Percentiles rank a stretch among this genome's conserved stretches.
Conservation (phyloP, 192 early-diverging fungal genomes). For the Coemansia sp. region DNA sequence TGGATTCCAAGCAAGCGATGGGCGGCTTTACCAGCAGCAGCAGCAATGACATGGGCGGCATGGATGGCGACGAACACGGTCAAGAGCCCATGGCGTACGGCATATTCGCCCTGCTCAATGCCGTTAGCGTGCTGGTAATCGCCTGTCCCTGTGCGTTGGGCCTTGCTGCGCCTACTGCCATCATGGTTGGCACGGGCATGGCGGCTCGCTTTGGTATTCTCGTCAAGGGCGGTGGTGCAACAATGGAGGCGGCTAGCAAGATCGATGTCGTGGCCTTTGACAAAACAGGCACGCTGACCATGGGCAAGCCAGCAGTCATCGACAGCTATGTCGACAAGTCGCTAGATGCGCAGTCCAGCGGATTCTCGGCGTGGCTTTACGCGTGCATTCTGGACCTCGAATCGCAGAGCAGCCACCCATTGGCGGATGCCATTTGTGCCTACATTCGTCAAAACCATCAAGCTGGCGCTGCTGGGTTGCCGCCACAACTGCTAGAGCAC, state of each 20-base stretch:
- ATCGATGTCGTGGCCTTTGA: slow-evolving; percentile 94
- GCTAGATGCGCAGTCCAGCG: slow-evolving; percentile 30
- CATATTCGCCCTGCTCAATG: slow-evolving; percentile 71
- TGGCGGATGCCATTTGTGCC: slow-evolving; percentile 73
- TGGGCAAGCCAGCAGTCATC: slow-evolving; percentile 69
- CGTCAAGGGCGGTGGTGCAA: slow-evolving; percentile 89
- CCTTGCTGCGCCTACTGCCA: slow-evolving; percentile 94
- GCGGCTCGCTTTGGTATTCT: slow-evolving; percentile 92
- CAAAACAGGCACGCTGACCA: slow-evolving; percentile 96
- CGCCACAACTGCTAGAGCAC: slow-evolving; percentile 30
- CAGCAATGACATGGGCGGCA: not conserved
- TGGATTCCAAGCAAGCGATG: slow-evolving; percentile 40
- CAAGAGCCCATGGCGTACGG: slow-evolving; percentile 46
- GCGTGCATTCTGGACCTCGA: slow-evolving; percentile 74
- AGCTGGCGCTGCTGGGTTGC: not conserved
- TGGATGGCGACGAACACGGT: slow-evolving; percentile 5
- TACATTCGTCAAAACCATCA: slow-evolving; percentile 54
- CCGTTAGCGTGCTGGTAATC: slow-evolving; percentile 89
- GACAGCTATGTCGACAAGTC: slow-evolving; percentile 25
- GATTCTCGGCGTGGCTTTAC: slow-evolving; percentile 47
- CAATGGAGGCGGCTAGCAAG: slow-evolving; percentile 80
- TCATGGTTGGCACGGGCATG: slow-evolving; percentile 97
- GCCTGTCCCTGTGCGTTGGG: slow-evolving; percentile 98
- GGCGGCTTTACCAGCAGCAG: slow-evolving; percentile 35
- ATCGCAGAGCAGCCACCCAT: slow-evolving; percentile 82